These are phyloP conservation scores for Cyberlindnera meyerae DNA, from an alignment of 805 yeast genomes.

Conservation along the genomic window DNA sequence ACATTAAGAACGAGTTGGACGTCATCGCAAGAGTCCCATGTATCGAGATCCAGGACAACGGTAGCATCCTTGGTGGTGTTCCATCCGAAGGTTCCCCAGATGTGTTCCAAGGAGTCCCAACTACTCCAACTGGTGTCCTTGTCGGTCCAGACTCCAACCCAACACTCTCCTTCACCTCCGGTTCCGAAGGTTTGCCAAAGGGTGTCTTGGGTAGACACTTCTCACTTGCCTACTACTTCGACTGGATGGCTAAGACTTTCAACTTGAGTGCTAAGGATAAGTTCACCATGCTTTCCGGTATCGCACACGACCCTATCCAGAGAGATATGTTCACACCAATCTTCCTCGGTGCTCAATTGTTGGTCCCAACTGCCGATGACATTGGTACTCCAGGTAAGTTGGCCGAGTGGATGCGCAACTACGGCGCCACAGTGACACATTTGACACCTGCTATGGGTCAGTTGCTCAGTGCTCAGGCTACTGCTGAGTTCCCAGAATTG, in stretches of 20 bases:
- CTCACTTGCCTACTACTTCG: slow-evolving; percentile 94
- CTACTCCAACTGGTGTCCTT: slow-evolving; percentile 72
- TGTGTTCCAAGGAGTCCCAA: slow-evolving; percentile 43
- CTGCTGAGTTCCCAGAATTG: slow-evolving; percentile 74
- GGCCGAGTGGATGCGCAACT: slow-evolving; percentile 94
- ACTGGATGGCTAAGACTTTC: slow-evolving; percentile 94
- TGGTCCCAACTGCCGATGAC: slow-evolving; percentile 95
- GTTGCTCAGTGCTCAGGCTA: slow-evolving; percentile 90
- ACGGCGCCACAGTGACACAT: slow-evolving; percentile 94
- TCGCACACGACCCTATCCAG: slow-evolving; percentile 99
- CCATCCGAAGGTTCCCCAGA: slow-evolving; percentile 36
- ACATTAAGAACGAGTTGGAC: slow-evolving; percentile 65
- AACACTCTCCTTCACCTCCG: slow-evolving; percentile 92
- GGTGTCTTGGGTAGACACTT: slow-evolving; percentile 98
- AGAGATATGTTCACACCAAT: slow-evolving; percentile 98
- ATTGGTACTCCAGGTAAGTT: slow-evolving; percentile 97
- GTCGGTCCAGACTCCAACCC: slow-evolving; percentile 99
- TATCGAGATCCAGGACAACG: slow-evolving; percentile 73
- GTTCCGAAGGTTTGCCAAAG: slow-evolving; percentile 97
- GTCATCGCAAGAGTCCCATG: slow-evolving; percentile 73
- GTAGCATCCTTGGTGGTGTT: slow-evolving; percentile 59
- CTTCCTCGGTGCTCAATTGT: slow-evolving; percentile 87
- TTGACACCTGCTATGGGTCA: slow-evolving; percentile 99
- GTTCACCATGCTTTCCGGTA: slow-evolving; percentile 97
- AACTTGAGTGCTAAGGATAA: slow-evolving; percentile 72